Base-by-base conservation (phyloP, 202 grass and related monocot species). In the Elaeis oleifera region DNA sequence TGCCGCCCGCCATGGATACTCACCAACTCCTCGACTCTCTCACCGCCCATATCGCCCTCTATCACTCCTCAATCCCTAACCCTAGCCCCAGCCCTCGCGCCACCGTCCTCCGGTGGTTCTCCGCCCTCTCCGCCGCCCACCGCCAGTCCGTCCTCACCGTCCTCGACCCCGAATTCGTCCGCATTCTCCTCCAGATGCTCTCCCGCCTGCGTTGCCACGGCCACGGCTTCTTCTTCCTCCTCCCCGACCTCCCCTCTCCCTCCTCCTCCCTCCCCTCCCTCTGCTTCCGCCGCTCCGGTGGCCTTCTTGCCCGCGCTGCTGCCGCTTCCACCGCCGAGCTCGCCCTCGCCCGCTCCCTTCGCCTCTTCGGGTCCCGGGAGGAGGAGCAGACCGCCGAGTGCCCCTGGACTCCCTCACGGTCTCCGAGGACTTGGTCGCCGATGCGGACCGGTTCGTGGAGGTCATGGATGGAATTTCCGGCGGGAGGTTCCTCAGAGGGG, bases 1-100 rank as follows among this genome's bases (percentile, higher is more conserved):
- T 13, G 36, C 6, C 11, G 8, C 6, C 1, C 36, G 8, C 53
- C 15, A 21, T 25, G 5, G 22, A 53, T 28, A 29, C 67, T 55
- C 87, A 73, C 29, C 84, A 77, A 71, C 76, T 80, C 76, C 71
- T 86, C 53, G 84, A 97, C 61, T 86, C 87, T 50, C 87, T 97
- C 71, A 97, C 88, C 15, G 76, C 87, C 4, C 92, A 97, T 75
- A 81, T 97, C 79, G 84, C 92, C 61, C 84, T 92, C 68, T 97
- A 89, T 82, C 82, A 92, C 72, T 65, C 82, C 50, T 63, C 52
- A 7, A 70, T 58, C 70, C 64, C 81, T 61, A 83, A 55, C 56
- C 63, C 76, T 54, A 0, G 20, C 44, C 0, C 24, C 11, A 1
- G 26, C 53, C 84, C 91, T 5, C 87, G 91, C 59, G 44, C 88